Evolutionary conservation across 306 rosid species (phyloP).

Genomic region (Vigna unguiculata): DNA sequence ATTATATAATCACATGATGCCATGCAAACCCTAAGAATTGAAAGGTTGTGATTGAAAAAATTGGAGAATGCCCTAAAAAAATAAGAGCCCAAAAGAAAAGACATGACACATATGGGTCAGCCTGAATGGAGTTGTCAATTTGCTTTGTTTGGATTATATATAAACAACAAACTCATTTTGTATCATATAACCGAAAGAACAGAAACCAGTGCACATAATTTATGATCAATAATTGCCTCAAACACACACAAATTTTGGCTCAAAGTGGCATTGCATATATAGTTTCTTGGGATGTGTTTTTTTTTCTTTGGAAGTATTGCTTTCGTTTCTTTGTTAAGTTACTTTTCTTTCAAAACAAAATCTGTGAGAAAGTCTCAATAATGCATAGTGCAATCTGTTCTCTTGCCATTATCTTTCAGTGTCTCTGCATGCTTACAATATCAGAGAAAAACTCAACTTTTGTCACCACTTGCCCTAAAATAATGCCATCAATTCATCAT

Average conservation of each 20-base stretch:
- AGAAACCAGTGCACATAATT: constrained; percentile 46
- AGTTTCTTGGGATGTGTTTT: not conserved
- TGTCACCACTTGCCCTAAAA: not conserved
- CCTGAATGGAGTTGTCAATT: constrained; percentile 25
- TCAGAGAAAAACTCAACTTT: not conserved
- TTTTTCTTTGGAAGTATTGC: not conserved
- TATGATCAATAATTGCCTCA: constrained; percentile 51
- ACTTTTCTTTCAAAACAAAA: not conserved
- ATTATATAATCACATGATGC: constrained; percentile 29
- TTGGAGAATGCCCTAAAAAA: constrained; percentile 38
- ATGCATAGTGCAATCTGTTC: not conserved
- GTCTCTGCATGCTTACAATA: not conserved
- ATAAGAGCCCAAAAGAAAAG: constrained; percentile 5
- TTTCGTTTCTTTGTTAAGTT: not conserved
- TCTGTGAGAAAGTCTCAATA: not conserved
- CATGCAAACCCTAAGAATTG: constrained; percentile 27
- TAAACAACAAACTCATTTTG: constrained; percentile 46
- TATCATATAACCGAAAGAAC: constrained; percentile 41
- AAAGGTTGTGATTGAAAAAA: constrained; percentile 29
- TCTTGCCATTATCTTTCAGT: not conserved
- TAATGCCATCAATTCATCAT: not conserved
- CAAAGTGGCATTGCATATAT: constrained; percentile 27
- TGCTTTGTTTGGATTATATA: constrained; percentile 30
- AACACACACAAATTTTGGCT: constrained; percentile 39
- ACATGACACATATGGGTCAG: not conserved